Evolutionary conservation across 495 filamentous ascomycete genomes (phyloP), one percentile per base, ranked within the genome.

Genomic region (Penicillium paxilli): DNA sequence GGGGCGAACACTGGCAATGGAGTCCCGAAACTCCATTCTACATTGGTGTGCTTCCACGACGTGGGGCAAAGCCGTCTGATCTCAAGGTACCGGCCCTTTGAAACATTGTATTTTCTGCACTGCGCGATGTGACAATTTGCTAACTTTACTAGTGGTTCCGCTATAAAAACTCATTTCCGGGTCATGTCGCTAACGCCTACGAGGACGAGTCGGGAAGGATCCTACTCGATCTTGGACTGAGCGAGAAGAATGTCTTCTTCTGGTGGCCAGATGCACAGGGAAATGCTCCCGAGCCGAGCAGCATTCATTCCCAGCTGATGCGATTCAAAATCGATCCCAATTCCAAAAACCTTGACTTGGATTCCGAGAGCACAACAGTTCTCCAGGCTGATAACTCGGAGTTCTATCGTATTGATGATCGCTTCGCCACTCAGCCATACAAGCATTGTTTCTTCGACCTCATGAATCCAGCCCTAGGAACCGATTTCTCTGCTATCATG

Each of bases 321-420:
- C 61, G 30, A 21, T 65, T 58, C 37, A 57, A 32, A 12, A 35
- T 56, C 20, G 48, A 64, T 24, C 59, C 59, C 11, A 17, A 26
- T 2, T 28, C 59, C 0, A 21, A 55, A 1, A 37, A 62, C 11
- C 35, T 54, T 5, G 20, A 45, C 20, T 63, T 76, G 10, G n/a
- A n/a, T n/a, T 56, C 49, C 32, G 64, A 74, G 14, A 48, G 66
- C 1, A 0, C 69, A 19, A 49, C 71, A 7, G 78, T 78, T 60
- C 60, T 64, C 3, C 74, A 74, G 5, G 79, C 73, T 47, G 80
- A 80, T 37, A 50, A 49, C 19, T n/a, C n/a, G n/a, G 83, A 85
- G 60, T 84, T 84, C 71, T 81, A 77, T 7, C 74, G 82, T 20
- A 83, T 85, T 52, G 83, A 85, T 57, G 83, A 84, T 51, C 75